These are phyloP conservation scores for Globisporangium sylvaticum DNA, from an alignment of 352 stramenopile species.

Conservation along the genomic window DNA sequence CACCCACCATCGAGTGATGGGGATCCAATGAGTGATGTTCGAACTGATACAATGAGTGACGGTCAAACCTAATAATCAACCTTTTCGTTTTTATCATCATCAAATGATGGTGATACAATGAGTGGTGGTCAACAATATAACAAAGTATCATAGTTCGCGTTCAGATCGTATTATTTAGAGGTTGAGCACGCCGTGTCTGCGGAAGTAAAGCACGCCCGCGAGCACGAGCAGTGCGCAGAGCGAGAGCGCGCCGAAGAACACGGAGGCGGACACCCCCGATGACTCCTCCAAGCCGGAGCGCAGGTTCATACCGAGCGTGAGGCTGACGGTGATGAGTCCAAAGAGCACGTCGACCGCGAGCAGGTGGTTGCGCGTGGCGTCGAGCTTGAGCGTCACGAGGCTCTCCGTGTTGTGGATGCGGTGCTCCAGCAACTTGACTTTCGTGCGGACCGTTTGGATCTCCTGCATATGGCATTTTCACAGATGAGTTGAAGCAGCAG, in stretches of 20 bases:
- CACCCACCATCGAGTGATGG: too few relatives aligned
- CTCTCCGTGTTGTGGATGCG: constrained; percentile 73
- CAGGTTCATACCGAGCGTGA: constrained; percentile 66
- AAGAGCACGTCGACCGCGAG: constrained; percentile 58
- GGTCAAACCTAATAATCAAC: too few relatives aligned
- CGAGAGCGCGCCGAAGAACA: constrained; percentile 29
- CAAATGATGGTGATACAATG: neutral
- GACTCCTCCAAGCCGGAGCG: constrained; percentile 26
- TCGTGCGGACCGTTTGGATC: constrained; percentile 65
- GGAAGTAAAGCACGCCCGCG: constrained; percentile 10
- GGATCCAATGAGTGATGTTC: too few relatives aligned
- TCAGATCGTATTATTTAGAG: neutral
- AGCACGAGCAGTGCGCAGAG: constrained; percentile 30
- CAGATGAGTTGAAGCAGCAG: too few relatives aligned
- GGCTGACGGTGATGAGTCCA: constrained; percentile 48
- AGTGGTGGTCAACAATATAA: neutral
- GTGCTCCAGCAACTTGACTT: constrained; percentile 58
- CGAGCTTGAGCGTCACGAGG: constrained; percentile 67
- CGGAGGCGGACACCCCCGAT: constrained; percentile 30
- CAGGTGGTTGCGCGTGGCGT: constrained; percentile 64
- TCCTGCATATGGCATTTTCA: constrained; percentile 23
- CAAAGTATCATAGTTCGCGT: too few relatives aligned
- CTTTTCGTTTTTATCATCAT: too few relatives aligned
- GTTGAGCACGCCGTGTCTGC: constrained; percentile 11
- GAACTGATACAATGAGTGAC: too few relatives aligned